Base-by-base conservation (phyloP, 2,329 filamentous ascomycete species). In the Botrytis medusae region DNA sequence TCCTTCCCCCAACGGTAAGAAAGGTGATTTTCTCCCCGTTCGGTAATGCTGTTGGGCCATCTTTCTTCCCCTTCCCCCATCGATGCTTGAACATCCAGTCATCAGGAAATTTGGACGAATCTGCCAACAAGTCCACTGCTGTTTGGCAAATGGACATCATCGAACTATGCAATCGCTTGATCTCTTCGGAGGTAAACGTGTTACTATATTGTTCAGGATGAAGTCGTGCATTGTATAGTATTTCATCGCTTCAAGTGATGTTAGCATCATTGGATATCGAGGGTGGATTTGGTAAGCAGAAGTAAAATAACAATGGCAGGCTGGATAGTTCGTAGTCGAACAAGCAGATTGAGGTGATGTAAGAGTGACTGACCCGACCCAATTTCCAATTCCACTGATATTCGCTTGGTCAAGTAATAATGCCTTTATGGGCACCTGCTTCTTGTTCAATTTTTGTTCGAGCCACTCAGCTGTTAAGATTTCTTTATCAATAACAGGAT, bases 171-270 rank as follows among this genome's bases (percentile, higher is more conserved):
- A 99, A 85, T 57, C 85, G 86, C 76, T 88, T 87, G 75, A 97
- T 89, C 81, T 98, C 91, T 0, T 84, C 86, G 46, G 93, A 89
- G 75, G 82, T 86, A 77, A 98, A 92, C 0, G 93, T 92, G 79
- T 98, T 91, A 82, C 92, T 94, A 83, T 97, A 97, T 81, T 97
- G 94, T 81, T 98, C 95, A 0, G 96, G 96, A 77, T 99, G 95
- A 25, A 98, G 87, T 68, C 88, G 90, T 8, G 96, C 92, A 77
- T 98, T 91, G 79, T 95, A 99, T 69, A 99, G 85, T 10, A 97
- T 91, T 82, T 99, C 96, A 80, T 99, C 96, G 0, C 88, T 87
- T 69, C 69, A 48, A 72, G 68, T 70, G 69, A 34, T 32, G 63
- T 69, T 69, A 73, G 54, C 40, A 40, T n/a, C n/a, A 12, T 48